phyloP scores from a whole-genome alignment of 805 yeast genomes.

The Naumovozyma castellii region DNA sequence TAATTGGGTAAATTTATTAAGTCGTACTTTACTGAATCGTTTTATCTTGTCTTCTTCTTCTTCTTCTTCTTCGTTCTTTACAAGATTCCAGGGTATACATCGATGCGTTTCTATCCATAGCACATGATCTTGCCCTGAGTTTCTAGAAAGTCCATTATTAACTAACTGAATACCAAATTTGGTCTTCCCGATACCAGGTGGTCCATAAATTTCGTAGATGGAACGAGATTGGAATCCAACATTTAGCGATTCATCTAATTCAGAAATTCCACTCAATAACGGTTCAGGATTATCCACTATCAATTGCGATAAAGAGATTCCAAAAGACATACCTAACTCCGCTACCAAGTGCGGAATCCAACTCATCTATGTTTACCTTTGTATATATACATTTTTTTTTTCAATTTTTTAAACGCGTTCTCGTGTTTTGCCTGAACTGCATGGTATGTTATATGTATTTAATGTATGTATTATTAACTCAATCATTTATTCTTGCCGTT shows the following conservation, averaged over 20 bases:
- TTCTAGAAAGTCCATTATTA: slow-evolving; percentile 2
- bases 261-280: slow-evolving; percentile 15
- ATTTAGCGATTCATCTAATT: slow-evolving; percentile 16
- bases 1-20: slow-evolving; percentile 20
- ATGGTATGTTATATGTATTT: no score
- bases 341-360: no score
- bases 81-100: slow-evolving; percentile 5
- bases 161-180: slow-evolving; percentile 17
- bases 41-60: neutral
- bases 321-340: slow-evolving; percentile 20
- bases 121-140: slow-evolving; percentile 8
- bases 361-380: no score
- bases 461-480: no score
- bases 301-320: slow-evolving; percentile 28
- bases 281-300: slow-evolving; percentile 19
- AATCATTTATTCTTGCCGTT: neutral
- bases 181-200: slow-evolving; percentile 29
- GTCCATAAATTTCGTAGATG: slow-evolving; percentile 28
- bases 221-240: slow-evolving; percentile 22
- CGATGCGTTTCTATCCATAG: slow-evolving; percentile 26
- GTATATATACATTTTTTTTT: no score
- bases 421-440: neutral
- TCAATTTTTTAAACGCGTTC: no score
- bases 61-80: neutral
- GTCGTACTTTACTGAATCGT: slow-evolving; percentile 6